Base-by-base conservation (phyloP, 768 basidiomycete species). In the Pulveroboletus sp. region DNA sequence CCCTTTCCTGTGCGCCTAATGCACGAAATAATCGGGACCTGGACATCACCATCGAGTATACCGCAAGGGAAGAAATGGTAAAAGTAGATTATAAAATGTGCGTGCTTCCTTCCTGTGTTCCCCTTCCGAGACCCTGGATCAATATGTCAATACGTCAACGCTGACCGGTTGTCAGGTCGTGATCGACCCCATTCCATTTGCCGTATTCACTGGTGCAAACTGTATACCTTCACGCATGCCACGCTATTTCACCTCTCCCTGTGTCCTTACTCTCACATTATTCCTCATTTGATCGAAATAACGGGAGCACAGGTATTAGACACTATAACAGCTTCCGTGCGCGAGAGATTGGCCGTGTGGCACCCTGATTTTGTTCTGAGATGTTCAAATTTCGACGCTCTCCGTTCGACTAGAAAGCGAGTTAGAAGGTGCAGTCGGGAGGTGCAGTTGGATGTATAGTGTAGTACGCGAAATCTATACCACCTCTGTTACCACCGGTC, bases 11-110 rank as follows among this genome's bases (percentile, higher is more conserved):
- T 65, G 81, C 85, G 5, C 96, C 96, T 18, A 99, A 99, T 70
- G 76, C 78, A 40, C 82, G 88, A 58, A 99, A 99, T 73, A 89
- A 89, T 67, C 86, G 96, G 40, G 96, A 99, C 64, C 77, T 99
- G 39, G 96, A 98, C 67, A 98, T 99, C 67, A 69, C 69, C 21
- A 79, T 98, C 60, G 72, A 79, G 47, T 96, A 93, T 73, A 73
- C 81, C 61, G 64, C 77, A 18, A 57, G 54, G 26, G 64, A 54
- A 42, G 67, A 59, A 44, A 55, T 40, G 53, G 56, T 43, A 48
- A 57, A 37, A 65, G 73, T 89, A 57, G 73, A 84, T 6, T 93
- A 90, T 69, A 91, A 89, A 74, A 93, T 93, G 89, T 93, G 77
- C 81, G 89, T 84, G 55, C 51, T 64, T 61, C 55, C 57, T 57